Percentiles rank a stretch among this genome's conserved stretches.
phyloP scores from a whole-genome alignment of 306 rosid species.

The Begonia peltatifolia region DNA sequence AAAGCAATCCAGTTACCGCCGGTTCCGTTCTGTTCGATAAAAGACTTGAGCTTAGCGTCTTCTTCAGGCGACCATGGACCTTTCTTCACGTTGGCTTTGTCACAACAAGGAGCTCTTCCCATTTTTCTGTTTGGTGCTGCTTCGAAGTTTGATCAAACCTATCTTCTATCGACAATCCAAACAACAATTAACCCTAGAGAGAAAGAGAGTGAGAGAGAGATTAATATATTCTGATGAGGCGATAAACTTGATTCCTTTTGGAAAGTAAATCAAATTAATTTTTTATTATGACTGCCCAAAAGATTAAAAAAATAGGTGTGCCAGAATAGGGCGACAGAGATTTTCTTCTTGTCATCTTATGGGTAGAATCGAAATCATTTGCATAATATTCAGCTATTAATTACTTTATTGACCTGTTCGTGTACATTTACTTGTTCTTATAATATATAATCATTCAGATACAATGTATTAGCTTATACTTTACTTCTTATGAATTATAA shows the following conservation, averaged over 20 bases:
- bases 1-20: slow-evolving; percentile 94
- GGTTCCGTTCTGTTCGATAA: slow-evolving; percentile 66
- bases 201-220: not conserved
- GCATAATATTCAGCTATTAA: not conserved
- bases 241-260: slow-evolving; percentile 32
- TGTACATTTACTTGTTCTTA: not conserved
- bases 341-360: slow-evolving; percentile 76
- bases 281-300: slow-evolving; percentile 20
- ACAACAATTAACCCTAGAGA: no score
- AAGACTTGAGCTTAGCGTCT: slow-evolving; percentile 75
- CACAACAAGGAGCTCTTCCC: slow-evolving; percentile 99
- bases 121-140: slow-evolving; percentile 7
- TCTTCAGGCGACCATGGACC: slow-evolving; percentile 95
- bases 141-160: no score
- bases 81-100: slow-evolving; percentile 92
- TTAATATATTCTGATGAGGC: slow-evolving; percentile 20
- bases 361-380: slow-evolving; percentile 28
- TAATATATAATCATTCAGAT: no score
- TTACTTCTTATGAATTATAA: no score
- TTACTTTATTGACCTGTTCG: slow-evolving; percentile 3
- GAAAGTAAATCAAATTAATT: slow-evolving; percentile 20
- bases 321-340: slow-evolving; percentile 31
- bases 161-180: no score
- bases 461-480: no score
- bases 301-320: slow-evolving; percentile 36